Evolutionary conservation across 768 basidiomycete species (phyloP), one percentile per base, ranked within the genome.

Genomic region (Chalciporus piperatus): DNA sequence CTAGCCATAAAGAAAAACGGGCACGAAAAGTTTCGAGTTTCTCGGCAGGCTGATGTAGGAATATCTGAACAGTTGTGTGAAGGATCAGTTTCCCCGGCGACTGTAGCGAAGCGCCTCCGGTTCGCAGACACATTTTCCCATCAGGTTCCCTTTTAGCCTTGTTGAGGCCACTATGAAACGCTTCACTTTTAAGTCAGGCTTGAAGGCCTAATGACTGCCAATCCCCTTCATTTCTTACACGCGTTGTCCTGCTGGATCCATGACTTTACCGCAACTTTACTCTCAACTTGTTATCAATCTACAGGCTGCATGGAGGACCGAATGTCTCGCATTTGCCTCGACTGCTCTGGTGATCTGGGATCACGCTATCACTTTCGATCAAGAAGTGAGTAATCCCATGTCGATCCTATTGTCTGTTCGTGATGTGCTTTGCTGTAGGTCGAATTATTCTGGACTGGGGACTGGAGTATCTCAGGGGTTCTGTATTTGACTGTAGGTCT

Each of bases 401-500:
- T 30, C 3, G 17, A 19, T 27, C 11, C 19, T 8, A 7, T 9
- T 45, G 17, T 45, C 30, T 30, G 10, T 20, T 37, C 9, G 5
- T 32, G 12, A 30, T 12, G 32, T 20, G n/a, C 12, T 12, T 32
- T 3, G 11, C 11, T 23, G 19, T 51, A 74, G 75, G 60, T 71
- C 10, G 60, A 68, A 42, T 68, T 73, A 46, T 77, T 75, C 55
- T 77, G 75, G 74, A 64, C 59, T 5, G 70, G 72, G 11, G 47
- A 60, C 46, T 74, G 70, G 67, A 65, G 66, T 1, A 51, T 64
- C 22, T 72, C 74, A 11, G 68, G 70, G 51, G 55, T 64, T 19
- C 55, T 76, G 10, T 76, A 74, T 45, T 64, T 74, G 45, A 47
- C 69, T 41, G 75, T 75, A 42, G 41, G 73, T 39, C 28, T 42